These are phyloP conservation scores for Jimgerdemannia lactiflua DNA, from an alignment of 192 early-diverging fungal genomes.

Conservation along the genomic window DNA sequence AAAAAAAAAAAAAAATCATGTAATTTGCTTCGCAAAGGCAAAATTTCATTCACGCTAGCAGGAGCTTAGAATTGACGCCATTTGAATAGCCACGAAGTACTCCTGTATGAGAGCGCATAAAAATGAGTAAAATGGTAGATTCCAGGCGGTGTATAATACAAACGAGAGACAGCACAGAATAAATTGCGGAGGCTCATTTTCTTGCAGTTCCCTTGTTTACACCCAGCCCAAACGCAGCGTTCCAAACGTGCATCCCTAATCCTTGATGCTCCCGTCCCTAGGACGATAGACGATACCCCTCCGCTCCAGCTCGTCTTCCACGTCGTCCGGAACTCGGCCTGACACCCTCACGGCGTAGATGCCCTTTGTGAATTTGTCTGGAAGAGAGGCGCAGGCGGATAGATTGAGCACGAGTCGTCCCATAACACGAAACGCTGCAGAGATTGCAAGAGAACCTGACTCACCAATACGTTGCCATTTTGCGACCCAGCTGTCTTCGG, in stretches of 20 bases:
- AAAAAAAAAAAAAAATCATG: too few relatives aligned
- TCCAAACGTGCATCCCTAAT: slow-evolving; percentile 15
- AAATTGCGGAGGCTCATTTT: background rate
- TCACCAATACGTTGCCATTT: slow-evolving; percentile 68
- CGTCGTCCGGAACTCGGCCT: slow-evolving; percentile 71
- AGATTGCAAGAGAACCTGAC: background rate
- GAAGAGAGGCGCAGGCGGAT: background rate
- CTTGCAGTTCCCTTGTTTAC: background rate
- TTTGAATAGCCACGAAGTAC: too few relatives aligned
- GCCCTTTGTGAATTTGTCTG: slow-evolving; percentile 63
- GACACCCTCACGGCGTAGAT: slow-evolving; percentile 75
- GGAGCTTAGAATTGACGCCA: too few relatives aligned
- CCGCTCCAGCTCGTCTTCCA: slow-evolving; percentile 67
- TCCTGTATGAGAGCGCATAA: too few relatives aligned
- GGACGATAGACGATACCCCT: slow-evolving; percentile 67
- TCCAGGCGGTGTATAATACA: too few relatives aligned
- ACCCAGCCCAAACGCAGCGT: background rate
- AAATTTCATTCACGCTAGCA: too few relatives aligned
- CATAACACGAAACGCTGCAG: background rate
- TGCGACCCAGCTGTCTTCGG: slow-evolving; percentile 73
- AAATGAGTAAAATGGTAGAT: too few relatives aligned
- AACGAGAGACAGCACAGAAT: too few relatives aligned
- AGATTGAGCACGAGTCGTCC: background rate
- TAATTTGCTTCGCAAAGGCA: too few relatives aligned
- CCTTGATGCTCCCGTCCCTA: slow-evolving; percentile 54